Conservation (phyloP, 768 basidiomycete species). For the Termitomyces sp. region DNA sequence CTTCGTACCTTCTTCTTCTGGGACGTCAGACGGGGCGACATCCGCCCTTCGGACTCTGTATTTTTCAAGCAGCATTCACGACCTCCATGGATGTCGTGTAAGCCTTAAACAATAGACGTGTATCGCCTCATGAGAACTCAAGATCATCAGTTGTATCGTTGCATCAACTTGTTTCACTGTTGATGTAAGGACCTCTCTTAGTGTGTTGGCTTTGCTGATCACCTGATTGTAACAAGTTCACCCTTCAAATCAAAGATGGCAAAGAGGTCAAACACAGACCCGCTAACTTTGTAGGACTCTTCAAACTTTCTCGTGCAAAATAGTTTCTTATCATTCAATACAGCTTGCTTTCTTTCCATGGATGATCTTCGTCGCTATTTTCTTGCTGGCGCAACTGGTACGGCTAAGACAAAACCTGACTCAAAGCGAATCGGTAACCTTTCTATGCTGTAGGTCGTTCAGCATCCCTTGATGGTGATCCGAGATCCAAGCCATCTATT, state of each 20-base stretch:
- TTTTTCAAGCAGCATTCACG: not conserved
- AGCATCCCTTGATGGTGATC: not conserved
- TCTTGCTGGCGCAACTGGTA: not conserved
- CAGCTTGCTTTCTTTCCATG: not conserved
- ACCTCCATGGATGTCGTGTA: not conserved
- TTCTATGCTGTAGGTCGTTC: not conserved
- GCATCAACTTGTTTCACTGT: constrained; percentile 2
- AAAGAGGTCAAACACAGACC: not conserved
- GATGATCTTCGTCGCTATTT: not conserved
- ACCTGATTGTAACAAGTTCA: not conserved
- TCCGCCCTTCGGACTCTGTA: not conserved
- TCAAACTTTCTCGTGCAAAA: no score
- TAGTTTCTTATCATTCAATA: not conserved
- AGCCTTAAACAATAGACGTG: not conserved
- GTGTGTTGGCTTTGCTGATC: not conserved
- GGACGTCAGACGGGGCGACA: not conserved
- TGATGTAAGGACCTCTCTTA: not conserved
- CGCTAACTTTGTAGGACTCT: not conserved
- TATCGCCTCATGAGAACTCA: not conserved
- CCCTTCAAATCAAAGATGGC: not conserved
- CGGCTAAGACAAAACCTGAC: not conserved
- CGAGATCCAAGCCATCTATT: not conserved
- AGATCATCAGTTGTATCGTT: not conserved
- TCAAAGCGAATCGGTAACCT: not conserved
- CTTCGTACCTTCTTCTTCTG: constrained; percentile 1